Conservation (phyloP, 2,329 filamentous ascomycete species). For the Hypoxylon sp. region DNA sequence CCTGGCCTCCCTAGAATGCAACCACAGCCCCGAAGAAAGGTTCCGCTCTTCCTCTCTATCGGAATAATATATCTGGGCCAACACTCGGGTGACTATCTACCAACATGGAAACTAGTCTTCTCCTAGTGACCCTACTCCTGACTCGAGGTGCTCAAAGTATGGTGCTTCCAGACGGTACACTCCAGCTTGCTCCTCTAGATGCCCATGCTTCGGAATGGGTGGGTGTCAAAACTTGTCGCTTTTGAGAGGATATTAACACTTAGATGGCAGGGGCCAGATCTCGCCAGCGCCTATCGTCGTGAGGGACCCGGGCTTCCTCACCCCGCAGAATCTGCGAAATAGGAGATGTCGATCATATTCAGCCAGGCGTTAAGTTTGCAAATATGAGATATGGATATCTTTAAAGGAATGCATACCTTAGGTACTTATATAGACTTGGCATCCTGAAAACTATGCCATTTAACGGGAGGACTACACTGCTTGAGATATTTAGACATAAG, state of each 20-base stretch:
- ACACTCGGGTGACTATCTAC: not conserved
- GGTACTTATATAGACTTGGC: not conserved
- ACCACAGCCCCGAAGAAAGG: not conserved
- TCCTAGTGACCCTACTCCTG: conserved; percentile 20
- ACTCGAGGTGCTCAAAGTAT: conserved; percentile 10
- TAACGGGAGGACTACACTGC: not conserved
- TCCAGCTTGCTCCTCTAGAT: conserved; percentile 34
- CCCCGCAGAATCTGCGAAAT: not conserved
- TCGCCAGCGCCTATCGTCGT: conserved; percentile 33
- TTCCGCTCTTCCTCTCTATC: not conserved
- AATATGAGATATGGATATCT: not conserved
- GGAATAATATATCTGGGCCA: not conserved
- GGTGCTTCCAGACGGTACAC: conserved; percentile 28
- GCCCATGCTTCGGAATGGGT: conserved; percentile 37
- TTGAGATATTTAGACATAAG: too few species aligned
- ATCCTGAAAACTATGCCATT: too few species aligned
- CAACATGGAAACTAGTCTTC: conserved; percentile 13
- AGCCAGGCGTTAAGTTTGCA: not conserved
- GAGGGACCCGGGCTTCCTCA: conserved; percentile 18
- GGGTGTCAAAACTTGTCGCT: not conserved
- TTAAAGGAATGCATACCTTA: too few species aligned
- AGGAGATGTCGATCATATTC: not conserved
- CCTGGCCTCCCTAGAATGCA: not conserved
- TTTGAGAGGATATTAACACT: not conserved
- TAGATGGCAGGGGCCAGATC: conserved; percentile 30